These are phyloP conservation scores for Acanthochlamys bracteata DNA, from an alignment of 106 monocot genomes.

Conservation along the genomic window DNA sequence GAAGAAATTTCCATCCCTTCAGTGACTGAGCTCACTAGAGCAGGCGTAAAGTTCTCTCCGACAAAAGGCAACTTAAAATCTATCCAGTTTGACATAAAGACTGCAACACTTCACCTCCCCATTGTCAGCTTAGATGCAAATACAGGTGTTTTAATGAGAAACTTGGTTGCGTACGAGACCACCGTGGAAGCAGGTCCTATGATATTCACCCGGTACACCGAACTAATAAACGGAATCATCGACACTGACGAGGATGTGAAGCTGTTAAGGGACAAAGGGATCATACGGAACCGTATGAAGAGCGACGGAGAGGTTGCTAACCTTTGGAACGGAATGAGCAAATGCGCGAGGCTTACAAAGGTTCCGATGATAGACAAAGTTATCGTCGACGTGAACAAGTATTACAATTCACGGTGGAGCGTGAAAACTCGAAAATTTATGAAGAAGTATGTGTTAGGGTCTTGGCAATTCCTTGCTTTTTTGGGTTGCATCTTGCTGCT, in stretches of 20 bases:
- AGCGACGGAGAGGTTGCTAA: slow-evolving; percentile 41
- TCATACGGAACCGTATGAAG: slow-evolving; percentile 47
- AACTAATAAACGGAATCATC: slow-evolving; percentile 69
- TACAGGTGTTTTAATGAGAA: slow-evolving; percentile 36
- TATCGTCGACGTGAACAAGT: slow-evolving; percentile 39
- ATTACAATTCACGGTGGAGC: slow-evolving; percentile 25
- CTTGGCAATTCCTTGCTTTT: slow-evolving; percentile 40
- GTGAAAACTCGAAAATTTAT: slow-evolving; percentile 27
- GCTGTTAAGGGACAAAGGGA: slow-evolving; percentile 25
- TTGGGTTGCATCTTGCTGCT: slow-evolving; percentile 31
- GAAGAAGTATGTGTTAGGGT: slow-evolving; percentile 38
- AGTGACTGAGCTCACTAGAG: slow-evolving; percentile 17
- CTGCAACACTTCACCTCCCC: slow-evolving; percentile 27
- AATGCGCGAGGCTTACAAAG: slow-evolving; percentile 30
- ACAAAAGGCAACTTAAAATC: slow-evolving; percentile 16
- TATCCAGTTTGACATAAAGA: slow-evolving; percentile 27
- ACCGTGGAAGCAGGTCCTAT: slow-evolving; percentile 31
- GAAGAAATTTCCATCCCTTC: slow-evolving; percentile 57
- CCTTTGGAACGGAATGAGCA: slow-evolving; percentile 59
- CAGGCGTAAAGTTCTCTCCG: slow-evolving; percentile 30
- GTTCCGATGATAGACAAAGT: slow-evolving; percentile 38
- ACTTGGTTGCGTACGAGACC: slow-evolving; percentile 54
- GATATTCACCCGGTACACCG: slow-evolving; percentile 45
- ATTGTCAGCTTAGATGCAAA: slow-evolving; percentile 30
- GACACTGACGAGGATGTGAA: slow-evolving; percentile 45